These are phyloP conservation scores for Tolypocladium pustulatum DNA, from an alignment of 2,329 filamentous ascomycete species.

Conservation along the genomic window DNA sequence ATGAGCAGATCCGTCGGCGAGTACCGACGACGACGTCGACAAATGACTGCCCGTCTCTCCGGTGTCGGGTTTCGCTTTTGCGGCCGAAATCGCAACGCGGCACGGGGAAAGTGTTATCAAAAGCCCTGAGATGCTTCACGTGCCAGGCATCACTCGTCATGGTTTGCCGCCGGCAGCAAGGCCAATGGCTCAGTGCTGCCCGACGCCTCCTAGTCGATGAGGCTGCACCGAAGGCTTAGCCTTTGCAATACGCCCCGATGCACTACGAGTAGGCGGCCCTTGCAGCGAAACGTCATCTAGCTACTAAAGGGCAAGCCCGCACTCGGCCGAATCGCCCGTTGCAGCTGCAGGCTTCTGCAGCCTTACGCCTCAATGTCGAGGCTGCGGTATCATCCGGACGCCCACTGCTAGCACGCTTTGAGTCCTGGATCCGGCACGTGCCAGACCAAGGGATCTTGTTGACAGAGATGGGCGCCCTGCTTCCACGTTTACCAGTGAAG, in stretches of 20 bases:
- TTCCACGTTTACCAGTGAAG: not conserved
- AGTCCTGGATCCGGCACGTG: not conserved
- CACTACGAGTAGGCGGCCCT: not conserved
- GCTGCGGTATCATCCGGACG: not conserved
- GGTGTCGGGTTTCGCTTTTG: too few relatives aligned
- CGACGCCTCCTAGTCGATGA: not conserved
- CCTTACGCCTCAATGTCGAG: not conserved
- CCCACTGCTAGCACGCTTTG: not conserved
- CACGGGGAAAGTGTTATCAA: not conserved
- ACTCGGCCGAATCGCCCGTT: not conserved
- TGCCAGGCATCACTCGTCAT: not conserved
- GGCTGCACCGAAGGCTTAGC: not conserved
- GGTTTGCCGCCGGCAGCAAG: not conserved
- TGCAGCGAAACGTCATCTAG: not conserved
- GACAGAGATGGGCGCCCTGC: not conserved
- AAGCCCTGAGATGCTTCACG: not conserved
- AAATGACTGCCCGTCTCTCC: too few relatives aligned
- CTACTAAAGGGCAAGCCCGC: not conserved
- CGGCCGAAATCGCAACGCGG: too few relatives aligned
- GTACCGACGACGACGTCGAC: too few relatives aligned
- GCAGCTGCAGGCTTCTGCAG: not conserved
- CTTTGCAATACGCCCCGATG: not conserved
- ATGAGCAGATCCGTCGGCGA: too few relatives aligned
- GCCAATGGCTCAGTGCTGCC: not conserved
- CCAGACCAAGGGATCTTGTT: not conserved